Evolutionary conservation across 169 alveolate species (phyloP).

Genomic region (Eimeria maxima): DNA sequence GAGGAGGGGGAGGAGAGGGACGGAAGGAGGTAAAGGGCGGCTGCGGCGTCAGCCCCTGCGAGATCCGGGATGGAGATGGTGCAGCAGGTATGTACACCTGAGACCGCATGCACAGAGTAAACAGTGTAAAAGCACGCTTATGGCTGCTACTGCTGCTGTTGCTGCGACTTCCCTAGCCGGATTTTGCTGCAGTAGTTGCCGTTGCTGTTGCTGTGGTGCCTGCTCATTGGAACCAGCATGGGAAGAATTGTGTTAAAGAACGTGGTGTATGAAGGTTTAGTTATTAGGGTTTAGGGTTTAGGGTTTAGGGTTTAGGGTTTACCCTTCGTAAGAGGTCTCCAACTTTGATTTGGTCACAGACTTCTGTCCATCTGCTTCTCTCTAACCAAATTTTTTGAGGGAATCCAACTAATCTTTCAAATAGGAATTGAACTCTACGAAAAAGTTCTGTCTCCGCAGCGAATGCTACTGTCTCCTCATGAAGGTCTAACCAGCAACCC

Average conservation of each 20-base stretch:
- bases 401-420: constrained; percentile 62
- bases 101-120: neutral
- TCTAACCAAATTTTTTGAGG: constrained; percentile 57
- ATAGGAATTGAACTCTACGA: constrained; percentile 55
- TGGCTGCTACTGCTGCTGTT: neutral
- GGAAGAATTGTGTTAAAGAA: no score
- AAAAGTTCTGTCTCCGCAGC: constrained; percentile 29
- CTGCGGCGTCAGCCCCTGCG: constrained; percentile 27
- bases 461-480: neutral
- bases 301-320: constrained; percentile 1
- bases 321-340: constrained; percentile 70
- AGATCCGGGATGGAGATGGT: neutral
- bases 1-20: neutral
- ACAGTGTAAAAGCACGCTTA: neutral
- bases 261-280: neutral
- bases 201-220: no score
- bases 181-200: no score
- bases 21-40: constrained; percentile 49
- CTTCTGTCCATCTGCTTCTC: constrained; percentile 54
- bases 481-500: constrained; percentile 81
- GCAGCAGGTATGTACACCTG: constrained; percentile 11
- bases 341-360: constrained; percentile 56
- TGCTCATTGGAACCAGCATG: no score
- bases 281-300: neutral
- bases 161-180: no score